Evolutionary conservation across 2,329 filamentous ascomycete genomes (phyloP), one percentile per base, ranked within the genome.

Genomic region (Sarocladium oryzae): DNA sequence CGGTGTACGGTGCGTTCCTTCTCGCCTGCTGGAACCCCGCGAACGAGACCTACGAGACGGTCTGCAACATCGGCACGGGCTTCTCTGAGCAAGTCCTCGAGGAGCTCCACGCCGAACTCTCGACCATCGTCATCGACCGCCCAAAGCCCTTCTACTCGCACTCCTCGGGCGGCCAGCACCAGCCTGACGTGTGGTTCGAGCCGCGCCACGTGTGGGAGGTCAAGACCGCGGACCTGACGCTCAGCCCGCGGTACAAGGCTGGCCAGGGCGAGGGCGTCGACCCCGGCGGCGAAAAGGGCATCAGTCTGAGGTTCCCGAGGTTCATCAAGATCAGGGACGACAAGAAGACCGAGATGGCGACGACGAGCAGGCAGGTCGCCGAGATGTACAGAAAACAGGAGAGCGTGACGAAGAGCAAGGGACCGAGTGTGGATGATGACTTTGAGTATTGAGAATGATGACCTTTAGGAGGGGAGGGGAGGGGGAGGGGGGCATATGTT

Each of bases 171-270:
- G 83, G 84, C 48, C 92, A 95, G 69, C 90, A 97, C 65, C 93
- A 99, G 66, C 93, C 93, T 1, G 93, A 99, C 66, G 90, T 99
- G 33, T 99, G 93, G 93, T 93, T 99, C 65, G 93, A 99, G 75
- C 89, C 93, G 13, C 83, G 84, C 37, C 85, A 86, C 61, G 93
- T 99, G 1, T 99, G 93, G 93, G 93, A 99, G 70, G 91, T 99
- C 59, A 95, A 92, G 74, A 95, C 92, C 11, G 93, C 93, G 1
- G 93, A 99, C 73, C 69, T 99, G 60, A 97, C 93, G 2, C 78
- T 99, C 20, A 92, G 86, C 58, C 93, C 93, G 23, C 77, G 91
- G 35, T 99, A 99, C 70, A 89, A 91, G 69, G 93, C 93, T n/a
- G 93, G 88, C 1, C 82, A 81, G 43, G 84, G 86, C 58, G 89